A percentile compares a stretch with the other conserved stretches of the same genome.
phyloP scores from a whole-genome alignment of 75 land plant species.

The Pseudotsuga menziesii region DNA sequence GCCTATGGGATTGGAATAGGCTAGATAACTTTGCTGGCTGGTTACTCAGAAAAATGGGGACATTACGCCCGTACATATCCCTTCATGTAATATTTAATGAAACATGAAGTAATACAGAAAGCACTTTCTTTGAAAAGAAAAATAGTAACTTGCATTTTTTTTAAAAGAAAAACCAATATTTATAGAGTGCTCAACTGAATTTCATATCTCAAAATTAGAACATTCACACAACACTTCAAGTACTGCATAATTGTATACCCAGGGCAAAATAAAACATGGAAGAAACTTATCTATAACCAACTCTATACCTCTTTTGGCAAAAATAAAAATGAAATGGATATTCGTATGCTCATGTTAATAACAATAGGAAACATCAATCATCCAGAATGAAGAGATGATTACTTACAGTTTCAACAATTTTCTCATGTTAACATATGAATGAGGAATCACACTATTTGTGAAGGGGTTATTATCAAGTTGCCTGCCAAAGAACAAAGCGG shows the following conservation, averaged over 20 bases:
- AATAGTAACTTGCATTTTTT: too few species aligned
- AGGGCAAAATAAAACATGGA: not conserved
- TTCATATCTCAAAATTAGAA: not conserved
- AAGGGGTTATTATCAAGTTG: conserved; percentile 89
- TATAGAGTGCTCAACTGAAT: too few species aligned
- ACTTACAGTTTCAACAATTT: conserved; percentile 58
- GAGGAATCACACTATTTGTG: conserved; percentile 45
- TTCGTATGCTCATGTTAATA: not conserved
- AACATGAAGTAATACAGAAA: too few species aligned
- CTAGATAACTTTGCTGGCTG: too few species aligned
- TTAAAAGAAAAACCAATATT: too few species aligned
- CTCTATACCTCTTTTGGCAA: too few species aligned
- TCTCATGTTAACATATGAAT: conserved; percentile 36
- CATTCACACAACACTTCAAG: not conserved
- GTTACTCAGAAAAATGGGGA: too few species aligned
- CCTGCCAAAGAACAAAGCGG: conserved; percentile 29
- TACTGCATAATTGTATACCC: not conserved
- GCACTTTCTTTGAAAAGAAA: too few species aligned
- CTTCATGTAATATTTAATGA: too few species aligned
- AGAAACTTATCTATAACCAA: not conserved
- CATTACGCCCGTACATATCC: too few species aligned
- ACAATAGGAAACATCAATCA: not conserved
- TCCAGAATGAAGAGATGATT: not conserved
- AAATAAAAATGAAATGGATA: not conserved
- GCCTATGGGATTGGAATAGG: too few species aligned